phyloP scores from a whole-genome alignment of 2,329 filamentous ascomycete species.

The Colletotrichum musae region DNA sequence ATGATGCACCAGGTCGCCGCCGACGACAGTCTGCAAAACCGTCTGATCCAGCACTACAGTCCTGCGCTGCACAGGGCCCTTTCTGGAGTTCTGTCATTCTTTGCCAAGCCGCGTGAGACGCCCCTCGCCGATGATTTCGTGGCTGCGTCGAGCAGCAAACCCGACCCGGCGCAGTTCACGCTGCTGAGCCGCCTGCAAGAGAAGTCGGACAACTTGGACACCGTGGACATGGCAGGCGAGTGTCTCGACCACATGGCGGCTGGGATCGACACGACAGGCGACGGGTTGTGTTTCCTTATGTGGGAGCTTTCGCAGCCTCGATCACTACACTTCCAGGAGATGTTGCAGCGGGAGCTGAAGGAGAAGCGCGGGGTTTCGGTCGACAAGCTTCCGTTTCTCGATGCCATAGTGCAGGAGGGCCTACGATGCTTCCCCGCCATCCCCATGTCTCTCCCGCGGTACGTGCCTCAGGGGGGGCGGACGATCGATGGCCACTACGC shows the following conservation, averaged over 20 bases:
- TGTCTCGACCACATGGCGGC: slow-evolving; percentile 81
- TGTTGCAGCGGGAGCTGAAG: slow-evolving; percentile 67
- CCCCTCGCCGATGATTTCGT: slow-evolving; percentile 74
- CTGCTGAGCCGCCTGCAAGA: slow-evolving; percentile 72
- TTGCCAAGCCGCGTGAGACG: slow-evolving; percentile 69
- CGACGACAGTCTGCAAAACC: slow-evolving; percentile 77
- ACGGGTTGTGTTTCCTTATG: slow-evolving; percentile 79
- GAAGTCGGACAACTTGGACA: slow-evolving; percentile 61
- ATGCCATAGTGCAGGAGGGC: slow-evolving; percentile 75
- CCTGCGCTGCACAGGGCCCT: slow-evolving; percentile 66
- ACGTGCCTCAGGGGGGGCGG: slow-evolving; percentile 68
- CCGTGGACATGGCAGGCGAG: slow-evolving; percentile 74
- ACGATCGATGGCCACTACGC: slow-evolving; percentile 69
- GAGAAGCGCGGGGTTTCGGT: slow-evolving; percentile 55
- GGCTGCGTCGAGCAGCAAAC: slow-evolving; percentile 62
- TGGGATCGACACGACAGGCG: slow-evolving; percentile 80
- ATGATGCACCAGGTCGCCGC: slow-evolving; percentile 80
- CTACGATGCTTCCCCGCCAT: slow-evolving; percentile 75
- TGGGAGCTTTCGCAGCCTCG: slow-evolving; percentile 77
- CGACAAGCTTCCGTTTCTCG: slow-evolving; percentile 71
- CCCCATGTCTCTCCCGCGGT: slow-evolving; percentile 76
- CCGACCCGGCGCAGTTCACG: slow-evolving; percentile 66
- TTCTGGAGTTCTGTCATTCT: slow-evolving; percentile 60
- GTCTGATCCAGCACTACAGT: slow-evolving; percentile 70
- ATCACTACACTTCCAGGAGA: slow-evolving; percentile 65